These are phyloP conservation scores for Grosmannia serpens DNA, from an alignment of 2,329 filamentous ascomycete species.

Conservation along the genomic window DNA sequence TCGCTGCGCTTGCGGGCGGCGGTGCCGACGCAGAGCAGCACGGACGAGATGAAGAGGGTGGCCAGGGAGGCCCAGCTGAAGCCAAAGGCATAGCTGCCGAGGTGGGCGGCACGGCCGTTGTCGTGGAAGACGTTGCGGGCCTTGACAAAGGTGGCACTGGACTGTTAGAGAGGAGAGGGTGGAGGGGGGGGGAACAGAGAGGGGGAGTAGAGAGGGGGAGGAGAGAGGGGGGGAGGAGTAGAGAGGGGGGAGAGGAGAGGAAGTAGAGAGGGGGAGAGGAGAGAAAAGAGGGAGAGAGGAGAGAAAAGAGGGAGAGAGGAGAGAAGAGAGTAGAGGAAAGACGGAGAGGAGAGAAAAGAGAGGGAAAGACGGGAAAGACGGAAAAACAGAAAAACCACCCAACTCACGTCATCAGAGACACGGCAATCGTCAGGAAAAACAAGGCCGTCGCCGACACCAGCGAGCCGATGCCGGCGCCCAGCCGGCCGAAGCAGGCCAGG, in stretches of 20 bases:
- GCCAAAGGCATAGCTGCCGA: constrained; percentile 61
- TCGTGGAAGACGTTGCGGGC: constrained; percentile 54
- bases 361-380: not conserved
- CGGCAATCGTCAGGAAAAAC: constrained; percentile 57
- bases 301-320: not conserved
- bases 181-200: too few species aligned
- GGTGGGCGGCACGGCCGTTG: constrained; percentile 40
- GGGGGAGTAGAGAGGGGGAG: not conserved
- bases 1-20: constrained; percentile 16
- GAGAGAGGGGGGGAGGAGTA: constrained; percentile 10
- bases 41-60: constrained; percentile 51
- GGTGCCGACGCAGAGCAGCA: constrained; percentile 57
- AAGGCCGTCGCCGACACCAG: constrained; percentile 46
- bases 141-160: constrained; percentile 50
- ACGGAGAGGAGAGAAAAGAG: not conserved
- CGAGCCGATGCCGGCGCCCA: constrained; percentile 57
- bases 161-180: not conserved
- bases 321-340: constrained; percentile 10
- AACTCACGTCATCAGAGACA: constrained; percentile 67
- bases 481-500: constrained; percentile 57
- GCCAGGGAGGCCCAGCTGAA: constrained; percentile 67
- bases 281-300: not conserved
- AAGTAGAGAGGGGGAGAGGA: too few species aligned
- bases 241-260: not conserved
- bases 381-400: not conserved